Base-by-base conservation (phyloP, 1,139 yeast species). In the Lodderomyces theae region DNA sequence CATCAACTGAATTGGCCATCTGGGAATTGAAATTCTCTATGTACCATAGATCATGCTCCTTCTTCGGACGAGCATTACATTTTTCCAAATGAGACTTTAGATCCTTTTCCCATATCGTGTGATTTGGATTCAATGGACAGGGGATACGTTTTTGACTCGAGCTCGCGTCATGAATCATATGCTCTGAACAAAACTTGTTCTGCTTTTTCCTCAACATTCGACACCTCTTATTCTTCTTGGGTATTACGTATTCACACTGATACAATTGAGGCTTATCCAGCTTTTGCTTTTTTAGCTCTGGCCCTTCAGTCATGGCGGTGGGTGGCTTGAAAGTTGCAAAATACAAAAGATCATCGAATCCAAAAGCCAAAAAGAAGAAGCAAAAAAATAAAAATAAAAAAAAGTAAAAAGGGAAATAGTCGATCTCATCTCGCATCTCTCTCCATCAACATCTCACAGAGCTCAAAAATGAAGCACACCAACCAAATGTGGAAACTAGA, bases 101-200 rank as follows among this genome's bases (percentile, higher is more conserved):
- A 40, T 78, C 80, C 34, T 71, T 66, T 38, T 68, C 67, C 86
- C 88, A 81, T 0, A 89, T 80, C 0, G 85, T 74, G 58, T 89
- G 97, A 5, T 77, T 70, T 0, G 82, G 79, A 55, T 88, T 95
- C 25, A 83, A 56, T 0, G 96, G 90, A 60, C 97, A 89, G 3
- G 82, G 79, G 0, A 89, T 71, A 46, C 96, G 63, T 24, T 63
- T 64, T n/a, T 30, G 19, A 5, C 44, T 46, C 16, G 44, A 49
- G 26, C 29, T 35, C 0, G 44, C 38, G 7, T 46, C 47, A 19
- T 47, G 46, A 13, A 54, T 58, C 58, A 70, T 47, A 56, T 86
- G 95, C 50, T 83, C 85, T 3, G 85, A 77, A 57, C 95, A 86
- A 53, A 57, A 83, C 40, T 61, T 60, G 23, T 69, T 71, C 24